Percentiles rank a stretch among this genome's conserved stretches.
These are phyloP conservation scores for Zymoseptoria pseudotritici DNA, from an alignment of 2,329 filamentous ascomycete genomes.

Conservation along the genomic window DNA sequence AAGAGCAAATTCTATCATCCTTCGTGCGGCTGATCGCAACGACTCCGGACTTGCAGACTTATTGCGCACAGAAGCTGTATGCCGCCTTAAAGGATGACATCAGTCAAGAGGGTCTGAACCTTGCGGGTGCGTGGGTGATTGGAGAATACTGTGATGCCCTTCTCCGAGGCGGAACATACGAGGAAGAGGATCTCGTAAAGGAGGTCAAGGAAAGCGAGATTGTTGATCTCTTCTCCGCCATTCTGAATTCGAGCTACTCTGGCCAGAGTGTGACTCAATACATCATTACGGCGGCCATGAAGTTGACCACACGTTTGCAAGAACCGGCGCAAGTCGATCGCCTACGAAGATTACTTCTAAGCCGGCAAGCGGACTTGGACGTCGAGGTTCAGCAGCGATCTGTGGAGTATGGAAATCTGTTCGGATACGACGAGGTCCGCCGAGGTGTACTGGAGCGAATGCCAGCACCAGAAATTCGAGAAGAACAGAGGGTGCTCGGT, in stretches of 20 bases:
- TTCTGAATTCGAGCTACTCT: slow-evolving; percentile 90
- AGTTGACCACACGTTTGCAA: slow-evolving; percentile 79
- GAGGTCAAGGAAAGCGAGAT: slow-evolving; percentile 82
- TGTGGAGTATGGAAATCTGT: slow-evolving; percentile 93
- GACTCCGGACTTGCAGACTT: slow-evolving; percentile 88
- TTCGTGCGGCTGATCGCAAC: slow-evolving; percentile 94
- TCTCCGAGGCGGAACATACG: slow-evolving; percentile 82
- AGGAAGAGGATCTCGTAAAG: slow-evolving; percentile 82
- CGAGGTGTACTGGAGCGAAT: slow-evolving; percentile 92
- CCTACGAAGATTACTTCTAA: slow-evolving; percentile 67
- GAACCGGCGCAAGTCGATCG: slow-evolving; percentile 82
- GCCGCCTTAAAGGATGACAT: slow-evolving; percentile 88
- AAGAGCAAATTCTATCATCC: slow-evolving; percentile 93
- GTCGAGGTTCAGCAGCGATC: slow-evolving; percentile 94
- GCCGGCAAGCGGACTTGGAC: slow-evolving; percentile 78
- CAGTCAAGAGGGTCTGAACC: slow-evolving; percentile 88
- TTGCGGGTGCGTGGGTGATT: slow-evolving; percentile 94
- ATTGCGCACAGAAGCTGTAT: slow-evolving; percentile 93
- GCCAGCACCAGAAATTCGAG: slow-evolving; percentile 93
- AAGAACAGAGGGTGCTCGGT: slow-evolving; percentile 84
- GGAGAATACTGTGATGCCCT: slow-evolving; percentile 92
- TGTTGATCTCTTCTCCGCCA: slow-evolving; percentile 83
- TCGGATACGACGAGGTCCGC: slow-evolving; percentile 78
- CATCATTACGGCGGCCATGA: slow-evolving; percentile 90
- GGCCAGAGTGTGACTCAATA: slow-evolving; percentile 90